Evolutionary conservation across 1,284 basidiomycete genomes (phyloP), one percentile per base, ranked within the genome.

Genomic region (Cystobasidium sp.): DNA sequence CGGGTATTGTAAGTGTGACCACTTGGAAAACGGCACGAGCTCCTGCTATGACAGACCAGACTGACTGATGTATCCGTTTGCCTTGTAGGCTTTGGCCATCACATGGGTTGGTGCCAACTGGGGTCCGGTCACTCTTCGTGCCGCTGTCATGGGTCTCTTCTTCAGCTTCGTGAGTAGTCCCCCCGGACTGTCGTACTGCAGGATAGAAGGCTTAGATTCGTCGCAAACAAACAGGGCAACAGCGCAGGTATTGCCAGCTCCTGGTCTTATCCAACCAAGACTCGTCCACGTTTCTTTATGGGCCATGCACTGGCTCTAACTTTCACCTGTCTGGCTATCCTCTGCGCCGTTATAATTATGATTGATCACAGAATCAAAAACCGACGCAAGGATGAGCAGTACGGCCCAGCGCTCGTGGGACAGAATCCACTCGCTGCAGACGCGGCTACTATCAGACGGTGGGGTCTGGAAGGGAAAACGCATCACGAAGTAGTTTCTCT

Each of bases 71-170:
- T n/a, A 8, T 62, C 31, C 12, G 7, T 6, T 1, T 12, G 1
- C 71, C 76, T 6, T 79, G 81, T 43, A 85, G 73, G 81, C 83
- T 10, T 82, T 81, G 0, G 83, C 82, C 61, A 85, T 85, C 77
- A 80, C 82, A 4, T 85, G 83, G 82, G 80, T 82, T 16, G 84
- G 83, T 6, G 82, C 82, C 76, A 84, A 83, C 58, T 83, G 83
- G 77, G 78, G 76, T 58, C 74, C 58, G n/a, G 56, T 69, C 3
- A 59, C 62, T 6, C 22, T 61, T 55, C 79, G 83, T 64, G 84
- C 83, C 14, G 80, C 82, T 4, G 81, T 82, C 4, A 84, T 85
- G 83, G 84, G 84, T 16, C 75, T 85, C 52, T 81, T 84, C 67
- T 85, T 85, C 79, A 82, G 82, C 22, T 78, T 81, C 52, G 85